Evolutionary conservation across 177 flowering plant species (phyloP), one percentile per base, ranked within the genome.

Genomic region (Telopea speciosissima): DNA sequence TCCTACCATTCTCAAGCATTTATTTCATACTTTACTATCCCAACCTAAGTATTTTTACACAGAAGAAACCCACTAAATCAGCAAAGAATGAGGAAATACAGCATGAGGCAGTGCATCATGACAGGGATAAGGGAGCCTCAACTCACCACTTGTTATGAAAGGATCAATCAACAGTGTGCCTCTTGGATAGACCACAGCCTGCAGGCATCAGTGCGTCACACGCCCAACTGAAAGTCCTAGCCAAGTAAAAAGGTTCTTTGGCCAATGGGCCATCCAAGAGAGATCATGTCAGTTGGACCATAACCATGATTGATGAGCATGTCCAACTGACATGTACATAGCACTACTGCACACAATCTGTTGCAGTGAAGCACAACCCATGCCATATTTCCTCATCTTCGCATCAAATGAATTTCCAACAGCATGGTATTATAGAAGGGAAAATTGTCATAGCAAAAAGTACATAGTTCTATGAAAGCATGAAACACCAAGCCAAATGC

Each of bases 341-440:
- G 28, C 63, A 33, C 4, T 26, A 33, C 28, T 24, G 1, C 25
- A n/a, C 21, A 19, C 31, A 17, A 33, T 17, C 54, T 49, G 54
- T 16, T 49, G 19, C 17, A 16, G 54, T 24, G 63, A 68, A 1
- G 22, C 40, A 23, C 62, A 59, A 23, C 44, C 49, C 63, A 56
- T 31, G 63, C 64, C 24, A 68, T 59, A 58, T 33, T 54, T 68
- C 49, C 70, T 49, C 14, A 49, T 12, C 54, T 13, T 49, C 19
- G 17, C 54, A 49, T 49, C 14, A 49, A 13, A 49, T 12, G 14
- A 49, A 49, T 1, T 12, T 12, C 14, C 14, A 49, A 49, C 3
- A 12, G 54, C 54, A 49, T 68, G 6, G 8, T 5, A 36, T 36
- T 23, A 68, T 24, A 22, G 28, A 52, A 67, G 31, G 54, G 21